phyloP scores from a whole-genome alignment of 2,329 filamentous ascomycete species.

The Xylariaceae sp. region DNA sequence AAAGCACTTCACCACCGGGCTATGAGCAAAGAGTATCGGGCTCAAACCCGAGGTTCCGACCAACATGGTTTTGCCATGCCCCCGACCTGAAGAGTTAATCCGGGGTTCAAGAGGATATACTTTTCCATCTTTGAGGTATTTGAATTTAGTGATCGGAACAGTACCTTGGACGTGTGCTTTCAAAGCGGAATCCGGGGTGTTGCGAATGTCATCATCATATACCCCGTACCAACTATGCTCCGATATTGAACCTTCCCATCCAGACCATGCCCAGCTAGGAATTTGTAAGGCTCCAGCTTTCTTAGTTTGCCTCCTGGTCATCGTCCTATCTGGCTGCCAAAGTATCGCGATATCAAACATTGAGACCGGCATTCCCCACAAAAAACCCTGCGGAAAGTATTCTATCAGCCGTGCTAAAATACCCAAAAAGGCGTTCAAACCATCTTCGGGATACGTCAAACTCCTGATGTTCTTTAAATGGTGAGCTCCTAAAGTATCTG shows the following conservation, averaged over 20 bases:
- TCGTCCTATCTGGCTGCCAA: slow-evolving; percentile 3
- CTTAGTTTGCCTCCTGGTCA: not conserved
- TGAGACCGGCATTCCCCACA: slow-evolving; percentile 1
- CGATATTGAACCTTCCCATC: slow-evolving; percentile 4
- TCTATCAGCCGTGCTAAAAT: not conserved
- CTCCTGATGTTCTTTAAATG: slow-evolving; percentile 1
- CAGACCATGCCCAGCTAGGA: slow-evolving; percentile 11
- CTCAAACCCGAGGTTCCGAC: not conserved
- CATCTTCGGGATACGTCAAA: slow-evolving; percentile 1
- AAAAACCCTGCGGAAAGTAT: not conserved
- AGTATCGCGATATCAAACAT: slow-evolving; percentile 4
- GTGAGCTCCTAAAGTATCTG: too few relatives aligned
- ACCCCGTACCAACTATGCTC: not conserved
- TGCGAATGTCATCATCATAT: not conserved
- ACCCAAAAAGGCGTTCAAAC: slow-evolving; percentile 1
- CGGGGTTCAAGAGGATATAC: too few relatives aligned
- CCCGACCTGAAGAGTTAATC: too few relatives aligned
- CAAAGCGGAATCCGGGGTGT: too few relatives aligned
- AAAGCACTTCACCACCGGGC: not conserved
- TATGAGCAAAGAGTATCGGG: not conserved
- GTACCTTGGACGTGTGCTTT: not conserved
- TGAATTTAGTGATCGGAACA: not conserved
- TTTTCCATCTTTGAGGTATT: not conserved
- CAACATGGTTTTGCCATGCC: not conserved
- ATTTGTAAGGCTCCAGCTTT: not conserved